phyloP scores from a whole-genome alignment of 768 basidiomycete species.

The Candolleomyces efflorescens region DNA sequence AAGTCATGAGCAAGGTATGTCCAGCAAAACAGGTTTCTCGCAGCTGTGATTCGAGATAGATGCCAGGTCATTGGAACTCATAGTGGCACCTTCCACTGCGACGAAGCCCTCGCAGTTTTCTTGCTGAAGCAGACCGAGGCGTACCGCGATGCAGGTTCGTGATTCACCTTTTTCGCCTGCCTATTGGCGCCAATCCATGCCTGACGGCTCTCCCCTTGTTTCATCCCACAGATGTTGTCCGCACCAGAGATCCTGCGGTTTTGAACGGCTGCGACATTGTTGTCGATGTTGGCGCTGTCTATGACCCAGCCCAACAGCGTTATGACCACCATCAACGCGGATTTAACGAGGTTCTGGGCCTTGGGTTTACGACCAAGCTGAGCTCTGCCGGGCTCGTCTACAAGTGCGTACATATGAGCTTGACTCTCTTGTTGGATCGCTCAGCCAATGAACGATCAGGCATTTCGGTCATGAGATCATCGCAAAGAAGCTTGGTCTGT shows the following conservation, averaged over 20 bases:
- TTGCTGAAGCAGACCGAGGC: slow-evolving; percentile 73
- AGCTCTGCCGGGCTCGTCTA: slow-evolving; percentile 92
- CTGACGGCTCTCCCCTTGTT: neutral
- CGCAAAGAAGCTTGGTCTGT: slow-evolving; percentile 48
- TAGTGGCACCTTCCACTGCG: slow-evolving; percentile 94
- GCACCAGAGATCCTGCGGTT: slow-evolving; percentile 66
- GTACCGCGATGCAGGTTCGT: slow-evolving; percentile 71
- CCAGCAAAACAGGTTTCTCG: neutral
- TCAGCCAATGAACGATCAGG: slow-evolving; percentile 31
- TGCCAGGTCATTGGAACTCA: slow-evolving; percentile 85
- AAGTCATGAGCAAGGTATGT: slow-evolving; percentile 30
- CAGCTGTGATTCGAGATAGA: slow-evolving; percentile 1
- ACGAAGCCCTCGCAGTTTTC: slow-evolving; percentile 93
- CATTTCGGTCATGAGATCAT: slow-evolving; percentile 91
- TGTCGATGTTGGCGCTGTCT: slow-evolving; percentile 93
- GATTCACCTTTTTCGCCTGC: neutral
- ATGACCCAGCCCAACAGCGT: slow-evolving; percentile 70
- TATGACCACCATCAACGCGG: slow-evolving; percentile 98
- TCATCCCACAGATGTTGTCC: slow-evolving; percentile 50
- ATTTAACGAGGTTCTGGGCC: slow-evolving; percentile 85
- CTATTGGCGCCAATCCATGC: neutral
- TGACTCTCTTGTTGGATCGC: neutral
- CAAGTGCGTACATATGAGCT: slow-evolving; percentile 62
- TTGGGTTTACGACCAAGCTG: slow-evolving; percentile 84
- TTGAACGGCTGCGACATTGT: slow-evolving; percentile 88